phyloP scores from a whole-genome alignment of 257 asterid genomes.

The Ligustrum vulgare region DNA sequence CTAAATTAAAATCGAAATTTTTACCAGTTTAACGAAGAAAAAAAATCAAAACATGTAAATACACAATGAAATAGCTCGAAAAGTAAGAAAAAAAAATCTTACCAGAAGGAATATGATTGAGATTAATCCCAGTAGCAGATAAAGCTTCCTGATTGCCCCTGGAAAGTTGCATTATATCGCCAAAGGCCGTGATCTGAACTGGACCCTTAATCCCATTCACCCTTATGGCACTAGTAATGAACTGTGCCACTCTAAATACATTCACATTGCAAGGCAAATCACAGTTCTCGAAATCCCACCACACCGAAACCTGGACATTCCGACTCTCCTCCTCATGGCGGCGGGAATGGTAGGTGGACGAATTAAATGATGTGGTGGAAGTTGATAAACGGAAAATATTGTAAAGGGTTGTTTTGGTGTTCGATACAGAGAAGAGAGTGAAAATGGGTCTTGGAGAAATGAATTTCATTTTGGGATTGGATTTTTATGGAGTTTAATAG shows the following conservation, averaged over 20 bases:
- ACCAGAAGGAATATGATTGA: slow-evolving; percentile 85
- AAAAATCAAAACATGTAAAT: not conserved
- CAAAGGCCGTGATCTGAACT: slow-evolving; percentile 83
- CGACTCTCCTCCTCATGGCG: slow-evolving; percentile 80
- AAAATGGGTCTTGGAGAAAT: slow-evolving; percentile 36
- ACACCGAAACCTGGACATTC: slow-evolving; percentile 78
- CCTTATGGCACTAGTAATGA: slow-evolving; percentile 69
- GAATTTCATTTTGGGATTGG: slow-evolving; percentile 35
- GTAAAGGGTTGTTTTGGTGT: slow-evolving; percentile 8
- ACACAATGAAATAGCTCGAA: not conserved
- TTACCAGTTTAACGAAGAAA: not conserved
- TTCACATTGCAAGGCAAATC: slow-evolving; percentile 51
- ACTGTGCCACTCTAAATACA: slow-evolving; percentile 62
- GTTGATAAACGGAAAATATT: slow-evolving; percentile 28
- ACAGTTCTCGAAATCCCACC: slow-evolving; percentile 99
- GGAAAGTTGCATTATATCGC: slow-evolving; percentile 77
- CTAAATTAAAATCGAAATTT: not conserved
- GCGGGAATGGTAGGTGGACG: slow-evolving; percentile 35
- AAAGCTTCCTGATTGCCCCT: slow-evolving; percentile 78
- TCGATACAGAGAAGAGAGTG: slow-evolving; percentile 27
- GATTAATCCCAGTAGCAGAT: slow-evolving; percentile 77
- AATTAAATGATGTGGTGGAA: slow-evolving; percentile 27
- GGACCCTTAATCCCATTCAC: slow-evolving; percentile 88
- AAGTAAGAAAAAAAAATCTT: not conserved
- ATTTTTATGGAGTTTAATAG: not conserved